Conservation (phyloP, 805 yeast species). For the Yarrowia deformans region DNA sequence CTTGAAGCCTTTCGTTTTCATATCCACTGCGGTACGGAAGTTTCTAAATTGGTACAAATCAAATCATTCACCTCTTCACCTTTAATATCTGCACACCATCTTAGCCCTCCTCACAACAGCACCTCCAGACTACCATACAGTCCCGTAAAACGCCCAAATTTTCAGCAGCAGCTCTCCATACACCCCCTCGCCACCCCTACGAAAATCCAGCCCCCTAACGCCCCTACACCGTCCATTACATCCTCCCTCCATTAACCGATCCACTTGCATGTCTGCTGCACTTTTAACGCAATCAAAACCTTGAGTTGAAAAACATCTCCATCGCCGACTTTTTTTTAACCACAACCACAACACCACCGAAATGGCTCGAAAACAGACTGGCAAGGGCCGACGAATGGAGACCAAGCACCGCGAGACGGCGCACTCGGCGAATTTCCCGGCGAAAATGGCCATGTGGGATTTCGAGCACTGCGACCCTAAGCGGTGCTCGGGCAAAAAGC, state of each 20-base stretch:
- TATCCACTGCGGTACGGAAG: no score
- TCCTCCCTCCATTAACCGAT: not conserved
- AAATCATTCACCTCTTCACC: no score
- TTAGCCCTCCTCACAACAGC: no score
- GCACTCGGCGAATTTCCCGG: constrained; percentile 62
- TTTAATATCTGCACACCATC: no score
- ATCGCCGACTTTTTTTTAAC: not conserved
- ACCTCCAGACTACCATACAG: no score
- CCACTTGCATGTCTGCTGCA: not conserved
- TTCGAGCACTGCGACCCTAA: constrained; percentile 99
- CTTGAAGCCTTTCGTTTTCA: no score
- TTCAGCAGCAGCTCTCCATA: no score
- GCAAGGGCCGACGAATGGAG: constrained; percentile 39
- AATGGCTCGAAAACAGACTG: constrained; percentile 35
- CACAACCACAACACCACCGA: not conserved
- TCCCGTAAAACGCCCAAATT: no score
- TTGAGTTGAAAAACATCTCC: not conserved
- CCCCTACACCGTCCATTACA: no score
- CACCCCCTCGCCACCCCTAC: no score
- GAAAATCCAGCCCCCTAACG: no score
- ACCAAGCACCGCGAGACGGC: constrained; percentile 39
- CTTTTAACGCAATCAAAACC: not conserved
- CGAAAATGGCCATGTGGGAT: constrained; percentile 96
- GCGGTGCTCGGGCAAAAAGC: constrained; percentile 93
- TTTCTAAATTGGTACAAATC: no score